Base-by-base conservation (phyloP, 1,284 basidiomycete species). In the Ustilago shanxiensis region DNA sequence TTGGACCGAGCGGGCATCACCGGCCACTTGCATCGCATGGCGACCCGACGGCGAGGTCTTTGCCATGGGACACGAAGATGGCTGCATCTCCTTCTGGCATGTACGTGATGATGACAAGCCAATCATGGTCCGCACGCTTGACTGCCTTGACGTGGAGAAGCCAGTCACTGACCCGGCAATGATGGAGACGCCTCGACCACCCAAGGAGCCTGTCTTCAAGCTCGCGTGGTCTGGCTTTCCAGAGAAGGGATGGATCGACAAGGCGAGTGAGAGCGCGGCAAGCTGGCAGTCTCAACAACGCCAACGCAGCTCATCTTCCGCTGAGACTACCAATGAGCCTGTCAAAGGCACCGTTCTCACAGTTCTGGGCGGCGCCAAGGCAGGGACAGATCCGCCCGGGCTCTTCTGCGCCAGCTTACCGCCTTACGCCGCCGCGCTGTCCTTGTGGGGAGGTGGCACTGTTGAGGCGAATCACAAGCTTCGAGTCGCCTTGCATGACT, bases 51-150 rank as follows among this genome's bases (percentile, higher is more conserved):
- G 89, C 1, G 84, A 87, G 10, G 85, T 87, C 18, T 89, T 89
- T 67, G 88, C 86, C 13, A 90, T 90, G 45, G 93, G 93, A 1
- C 90, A 96, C 84, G 89, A 90, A n/a, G 95, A 98, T 85, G 95
- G 95, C 10, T 92, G 90, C 55, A 89, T 98, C 52, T 90, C 92
- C 4, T 94, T 96, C 85, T 96, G 94, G 93, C 91, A 92, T 1
- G 88, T 92, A 5, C 91, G 92, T 50, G 93, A 96, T 72, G 90
- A 92, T 77, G 91, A 93, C 72, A 90, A 91, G 67, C 94, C 94
- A 0, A 87, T 97, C 29, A 88, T 92, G 76, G 93, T 95, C 9
- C 89, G 93, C 57, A 80, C 81, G 18, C 72, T 85, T 14, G 80
- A 81, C 13, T 26, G 60, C 18, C 54, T 80, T 24, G 83, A 85